phyloP scores from a whole-genome alignment of 129 eudicot species.

The Flaveria sonorensis region DNA sequence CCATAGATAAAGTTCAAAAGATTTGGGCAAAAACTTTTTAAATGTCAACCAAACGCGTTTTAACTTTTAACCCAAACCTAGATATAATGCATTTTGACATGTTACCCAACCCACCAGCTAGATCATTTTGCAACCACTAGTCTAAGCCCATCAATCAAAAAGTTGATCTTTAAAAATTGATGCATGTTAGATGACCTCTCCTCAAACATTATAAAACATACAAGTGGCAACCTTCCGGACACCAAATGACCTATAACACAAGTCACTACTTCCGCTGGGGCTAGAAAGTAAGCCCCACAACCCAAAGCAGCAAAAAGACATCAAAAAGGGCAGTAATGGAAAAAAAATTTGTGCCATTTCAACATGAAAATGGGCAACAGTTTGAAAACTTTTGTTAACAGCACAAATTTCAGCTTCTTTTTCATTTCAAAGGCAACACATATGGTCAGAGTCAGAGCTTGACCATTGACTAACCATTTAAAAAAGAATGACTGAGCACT shows the following conservation, averaged over 20 bases:
- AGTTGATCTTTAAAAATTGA: neutral
- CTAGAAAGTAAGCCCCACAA: too few species aligned
- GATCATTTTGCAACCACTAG: too few species aligned
- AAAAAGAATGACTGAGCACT: constrained; percentile 23
- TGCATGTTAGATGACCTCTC: neutral
- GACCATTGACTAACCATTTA: neutral
- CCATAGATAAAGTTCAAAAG: neutral
- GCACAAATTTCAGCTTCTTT: neutral
- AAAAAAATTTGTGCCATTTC: too few species aligned
- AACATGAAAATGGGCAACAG: too few species aligned
- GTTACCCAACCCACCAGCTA: neutral
- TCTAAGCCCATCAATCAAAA: neutral
- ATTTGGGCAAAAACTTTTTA: neutral
- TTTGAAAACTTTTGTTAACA: neutral
- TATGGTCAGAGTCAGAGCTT: neutral
- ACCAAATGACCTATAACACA: too few species aligned
- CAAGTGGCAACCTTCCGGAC: too few species aligned
- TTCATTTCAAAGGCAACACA: neutral
- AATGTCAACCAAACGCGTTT: neutral
- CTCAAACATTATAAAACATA: neutral
- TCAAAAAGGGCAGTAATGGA: neutral
- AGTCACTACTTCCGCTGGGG: too few species aligned
- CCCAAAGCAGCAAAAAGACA: neutral
- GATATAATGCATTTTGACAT: neutral
- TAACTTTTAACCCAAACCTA: too few species aligned